phyloP scores from a whole-genome alignment of 768 basidiomycete species.

The Russula vinacea region DNA sequence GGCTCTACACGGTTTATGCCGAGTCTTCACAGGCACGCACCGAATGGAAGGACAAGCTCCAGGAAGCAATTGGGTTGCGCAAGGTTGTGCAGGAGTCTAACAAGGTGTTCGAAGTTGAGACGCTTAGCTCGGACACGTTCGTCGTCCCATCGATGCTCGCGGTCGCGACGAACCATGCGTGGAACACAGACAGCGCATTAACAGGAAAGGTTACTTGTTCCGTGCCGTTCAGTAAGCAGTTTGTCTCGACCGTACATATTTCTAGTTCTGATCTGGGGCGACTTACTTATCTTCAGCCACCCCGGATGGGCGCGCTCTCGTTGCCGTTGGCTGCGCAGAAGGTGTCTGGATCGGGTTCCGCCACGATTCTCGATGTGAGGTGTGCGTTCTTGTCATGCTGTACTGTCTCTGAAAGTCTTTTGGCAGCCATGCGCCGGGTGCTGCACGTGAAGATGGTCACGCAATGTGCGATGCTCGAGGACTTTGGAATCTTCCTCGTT shows the following conservation, averaged over 20 bases:
- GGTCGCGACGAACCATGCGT: slow-evolving; percentile 46
- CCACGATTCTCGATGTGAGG: slow-evolving; percentile 79
- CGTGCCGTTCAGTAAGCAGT: slow-evolving; percentile 76
- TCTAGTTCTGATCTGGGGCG: not conserved
- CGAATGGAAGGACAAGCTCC: slow-evolving; percentile 88
- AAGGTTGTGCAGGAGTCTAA: slow-evolving; percentile 89
- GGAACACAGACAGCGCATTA: slow-evolving; percentile 65
- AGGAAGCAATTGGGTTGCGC: slow-evolving; percentile 82
- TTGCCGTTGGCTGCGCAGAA: slow-evolving; percentile 92
- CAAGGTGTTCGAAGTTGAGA: slow-evolving; percentile 92
- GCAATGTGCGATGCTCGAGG: slow-evolving; percentile 92
- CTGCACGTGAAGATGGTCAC: slow-evolving; percentile 92
- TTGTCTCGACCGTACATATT: slow-evolving; percentile 8
- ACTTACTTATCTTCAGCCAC: slow-evolving; percentile 50
- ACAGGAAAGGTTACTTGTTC: slow-evolving; percentile 91
- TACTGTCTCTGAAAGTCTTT: slow-evolving; percentile 9
- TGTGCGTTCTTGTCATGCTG: slow-evolving; percentile 4
- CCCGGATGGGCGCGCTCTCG: slow-evolving; percentile 76
- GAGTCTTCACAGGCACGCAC: slow-evolving; percentile 69
- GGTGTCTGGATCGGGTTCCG: slow-evolving; percentile 95
- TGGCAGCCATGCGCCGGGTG: slow-evolving; percentile 83
- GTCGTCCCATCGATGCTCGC: slow-evolving; percentile 63
- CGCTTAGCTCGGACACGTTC: slow-evolving; percentile 86
- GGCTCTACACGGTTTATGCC: slow-evolving; percentile 82
- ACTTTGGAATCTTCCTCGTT: slow-evolving; percentile 95